phyloP scores from a whole-genome alignment of 1,284 basidiomycete genomes.

The Pseudozyma hubeiensis region DNA sequence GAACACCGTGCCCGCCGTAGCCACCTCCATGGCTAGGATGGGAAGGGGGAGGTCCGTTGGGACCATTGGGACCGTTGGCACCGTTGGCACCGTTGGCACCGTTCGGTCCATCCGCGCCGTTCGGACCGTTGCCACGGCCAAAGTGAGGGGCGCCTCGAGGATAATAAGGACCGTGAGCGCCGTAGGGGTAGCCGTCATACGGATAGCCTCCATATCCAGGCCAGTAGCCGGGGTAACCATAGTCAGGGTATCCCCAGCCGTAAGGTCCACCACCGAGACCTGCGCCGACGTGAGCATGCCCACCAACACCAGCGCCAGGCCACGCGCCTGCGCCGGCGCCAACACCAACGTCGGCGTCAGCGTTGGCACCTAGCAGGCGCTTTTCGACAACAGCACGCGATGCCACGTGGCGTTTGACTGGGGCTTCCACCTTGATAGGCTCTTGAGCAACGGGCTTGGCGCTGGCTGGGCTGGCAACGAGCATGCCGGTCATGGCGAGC shows the following conservation, averaged over 20 bases:
- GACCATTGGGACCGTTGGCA: background rate
- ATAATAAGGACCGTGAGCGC: background rate
- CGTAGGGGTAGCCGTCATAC: background rate
- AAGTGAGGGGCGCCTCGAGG: too few relatives aligned
- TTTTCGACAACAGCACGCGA: background rate
- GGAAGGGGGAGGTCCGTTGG: background rate
- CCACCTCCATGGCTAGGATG: background rate
- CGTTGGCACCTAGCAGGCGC: conserved; percentile 1
- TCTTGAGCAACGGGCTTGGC: conserved; percentile 7
- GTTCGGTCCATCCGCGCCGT: background rate
- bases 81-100: background rate
- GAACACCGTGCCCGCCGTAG: background rate
- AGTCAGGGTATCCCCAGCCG: background rate
- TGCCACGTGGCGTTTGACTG: conserved; percentile 1
- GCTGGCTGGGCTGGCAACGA: conserved; percentile 10
- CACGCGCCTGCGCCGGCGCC: background rate
- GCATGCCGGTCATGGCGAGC: conserved; percentile 23
- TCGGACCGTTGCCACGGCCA: too few relatives aligned
- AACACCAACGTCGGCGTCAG: conserved; percentile 5
- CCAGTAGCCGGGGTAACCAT: background rate
- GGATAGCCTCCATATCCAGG: background rate
- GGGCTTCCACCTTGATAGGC: background rate
- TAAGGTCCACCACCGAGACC: background rate
- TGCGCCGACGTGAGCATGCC: background rate
- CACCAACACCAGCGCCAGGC: background rate